Conservation (phyloP, 805 yeast genomes). For the Ogataea zsoltii region DNA sequence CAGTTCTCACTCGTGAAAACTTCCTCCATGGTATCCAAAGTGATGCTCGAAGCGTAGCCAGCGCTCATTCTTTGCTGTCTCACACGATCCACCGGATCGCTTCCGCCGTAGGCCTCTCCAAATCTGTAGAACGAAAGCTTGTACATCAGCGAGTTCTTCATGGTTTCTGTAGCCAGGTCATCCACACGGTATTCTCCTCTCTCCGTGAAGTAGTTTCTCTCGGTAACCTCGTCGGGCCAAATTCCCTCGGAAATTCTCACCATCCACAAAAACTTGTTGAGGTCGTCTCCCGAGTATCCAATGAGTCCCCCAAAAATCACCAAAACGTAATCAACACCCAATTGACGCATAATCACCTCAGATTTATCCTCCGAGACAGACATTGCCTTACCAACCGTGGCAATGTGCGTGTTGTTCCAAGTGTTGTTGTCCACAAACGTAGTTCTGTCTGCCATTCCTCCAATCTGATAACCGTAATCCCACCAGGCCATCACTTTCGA, state of each 20-base stretch:
- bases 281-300: constrained; percentile 95
- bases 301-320: constrained; percentile 92
- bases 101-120: constrained; percentile 64
- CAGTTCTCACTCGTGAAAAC: constrained; percentile 95
- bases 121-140: constrained; percentile 91
- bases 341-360: constrained; percentile 82
- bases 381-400: constrained; percentile 99
- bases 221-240: constrained; percentile 98
- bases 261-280: constrained; percentile 98
- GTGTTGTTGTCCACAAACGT: constrained; percentile 98
- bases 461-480: constrained; percentile 99
- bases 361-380: constrained; percentile 84
- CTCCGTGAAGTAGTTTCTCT: constrained; percentile 78
- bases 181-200: constrained; percentile 90
- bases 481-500: constrained; percentile 98
- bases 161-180: constrained; percentile 73
- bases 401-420: constrained; percentile 99
- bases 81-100: constrained; percentile 77
- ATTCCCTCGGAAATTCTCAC: constrained; percentile 97
- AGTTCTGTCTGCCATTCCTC: constrained; percentile 99
- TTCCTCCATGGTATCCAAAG: constrained; percentile 82
- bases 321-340: constrained; percentile 93
- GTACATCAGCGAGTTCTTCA: constrained; percentile 91
- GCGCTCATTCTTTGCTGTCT: constrained; percentile 63
- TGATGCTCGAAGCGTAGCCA: constrained; percentile 41